Percentiles rank a stretch among this genome's conserved stretches.
Evolutionary conservation across 2,329 filamentous ascomycete species (phyloP).

Genomic region (Penicillium paneum): DNA sequence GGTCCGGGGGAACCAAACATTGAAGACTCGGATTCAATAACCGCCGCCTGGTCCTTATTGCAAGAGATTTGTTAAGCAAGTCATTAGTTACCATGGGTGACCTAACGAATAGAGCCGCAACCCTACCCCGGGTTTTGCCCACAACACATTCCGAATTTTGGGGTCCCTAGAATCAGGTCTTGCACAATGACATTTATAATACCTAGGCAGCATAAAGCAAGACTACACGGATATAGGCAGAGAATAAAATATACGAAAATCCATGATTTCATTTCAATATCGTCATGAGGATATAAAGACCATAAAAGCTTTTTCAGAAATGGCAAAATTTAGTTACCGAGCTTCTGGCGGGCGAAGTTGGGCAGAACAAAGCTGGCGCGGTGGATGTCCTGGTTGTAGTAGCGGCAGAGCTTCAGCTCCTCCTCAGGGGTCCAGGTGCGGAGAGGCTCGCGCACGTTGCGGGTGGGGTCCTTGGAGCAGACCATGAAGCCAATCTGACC

Average conservation of each 20-base stretch:
- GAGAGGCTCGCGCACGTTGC: constrained; percentile 80
- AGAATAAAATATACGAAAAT: not conserved
- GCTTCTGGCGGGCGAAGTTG: constrained; percentile 80
- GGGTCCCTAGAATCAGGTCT: not conserved
- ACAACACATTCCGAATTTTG: not conserved
- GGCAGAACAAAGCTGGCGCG: constrained; percentile 90
- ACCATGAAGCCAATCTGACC: constrained; percentile 99
- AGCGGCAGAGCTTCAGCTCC: constrained; percentile 87
- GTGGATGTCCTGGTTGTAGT: constrained; percentile 98
- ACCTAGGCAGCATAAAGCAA: not conserved
- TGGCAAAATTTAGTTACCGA: constrained; percentile 33
- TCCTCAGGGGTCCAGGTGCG: constrained; percentile 79
- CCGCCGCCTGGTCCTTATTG: not conserved
- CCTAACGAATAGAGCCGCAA: not conserved
- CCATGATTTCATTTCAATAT: constrained; percentile 14
- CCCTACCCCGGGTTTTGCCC: too few species aligned
- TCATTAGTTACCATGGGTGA: not conserved
- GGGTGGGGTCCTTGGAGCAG: constrained; percentile 87
- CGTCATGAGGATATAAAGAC: constrained; percentile 11
- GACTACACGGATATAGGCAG: not conserved
- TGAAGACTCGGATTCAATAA: not conserved
- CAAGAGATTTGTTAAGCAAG: too few species aligned
- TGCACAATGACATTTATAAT: not conserved
- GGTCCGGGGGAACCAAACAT: not conserved
- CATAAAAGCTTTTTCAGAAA: constrained; percentile 9